phyloP scores from a whole-genome alignment of 306 rosid species.

The Glycine soja region DNA sequence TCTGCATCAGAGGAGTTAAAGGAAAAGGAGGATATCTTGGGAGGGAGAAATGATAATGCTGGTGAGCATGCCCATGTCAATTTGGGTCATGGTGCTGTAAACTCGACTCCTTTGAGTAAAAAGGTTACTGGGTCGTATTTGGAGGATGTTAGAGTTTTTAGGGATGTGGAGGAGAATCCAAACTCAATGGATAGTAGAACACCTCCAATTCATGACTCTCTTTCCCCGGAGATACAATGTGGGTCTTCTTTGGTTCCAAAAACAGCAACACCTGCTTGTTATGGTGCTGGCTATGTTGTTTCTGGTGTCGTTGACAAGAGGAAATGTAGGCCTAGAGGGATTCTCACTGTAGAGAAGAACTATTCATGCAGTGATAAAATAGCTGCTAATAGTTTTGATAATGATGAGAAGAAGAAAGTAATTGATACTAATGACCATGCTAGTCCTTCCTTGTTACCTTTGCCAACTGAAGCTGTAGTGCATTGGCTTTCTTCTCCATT shows the following conservation, averaged over 20 bases:
- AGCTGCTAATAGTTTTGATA: constrained; percentile 51
- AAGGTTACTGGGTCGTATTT: constrained; percentile 43
- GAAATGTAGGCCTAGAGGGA: constrained; percentile 87
- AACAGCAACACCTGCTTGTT: constrained; percentile 66
- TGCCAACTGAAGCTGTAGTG: constrained; percentile 82
- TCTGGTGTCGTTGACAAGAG: constrained; percentile 86
- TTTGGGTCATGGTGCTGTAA: constrained; percentile 46
- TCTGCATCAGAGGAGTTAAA: constrained; percentile 50
- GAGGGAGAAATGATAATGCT: constrained; percentile 45
- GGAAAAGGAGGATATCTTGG: constrained; percentile 44
- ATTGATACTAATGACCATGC: constrained; percentile 30
- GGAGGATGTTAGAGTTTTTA: constrained; percentile 39
- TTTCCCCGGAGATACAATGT: constrained; percentile 85
- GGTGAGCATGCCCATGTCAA: constrained; percentile 44
- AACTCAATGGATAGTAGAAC: constrained; percentile 55
- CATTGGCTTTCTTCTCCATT: constrained; percentile 76
- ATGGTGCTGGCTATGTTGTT: constrained; percentile 80
- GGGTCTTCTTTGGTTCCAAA: constrained; percentile 59
- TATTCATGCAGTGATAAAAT: constrained; percentile 51
- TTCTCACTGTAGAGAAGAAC: constrained; percentile 68
- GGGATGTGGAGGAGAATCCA: constrained; percentile 51
- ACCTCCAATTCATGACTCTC: constrained; percentile 76
- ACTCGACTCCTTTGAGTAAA: constrained; percentile 61
- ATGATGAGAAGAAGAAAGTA: constrained; percentile 44
- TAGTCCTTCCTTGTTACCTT: constrained; percentile 62